Conservation (phyloP, 768 basidiomycete species). For the Auricularia cornea region DNA sequence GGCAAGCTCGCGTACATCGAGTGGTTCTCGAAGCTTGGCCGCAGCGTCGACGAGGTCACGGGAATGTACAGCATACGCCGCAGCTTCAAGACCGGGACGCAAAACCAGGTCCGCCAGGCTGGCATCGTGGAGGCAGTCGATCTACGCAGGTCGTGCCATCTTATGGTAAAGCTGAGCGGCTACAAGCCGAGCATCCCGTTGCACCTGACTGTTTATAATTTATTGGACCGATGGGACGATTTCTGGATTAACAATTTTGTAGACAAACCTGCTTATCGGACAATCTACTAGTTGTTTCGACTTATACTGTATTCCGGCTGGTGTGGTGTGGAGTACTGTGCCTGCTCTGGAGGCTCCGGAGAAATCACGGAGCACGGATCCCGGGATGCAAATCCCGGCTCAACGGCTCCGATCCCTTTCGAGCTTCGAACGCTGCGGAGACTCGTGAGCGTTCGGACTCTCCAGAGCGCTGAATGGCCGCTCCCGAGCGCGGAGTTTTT, state of each 20-base stretch:
- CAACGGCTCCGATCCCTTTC: not conserved
- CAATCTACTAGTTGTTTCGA: not conserved
- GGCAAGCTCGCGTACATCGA: conserved; percentile 23
- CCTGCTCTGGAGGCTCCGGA: not conserved
- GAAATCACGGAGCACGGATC: not conserved
- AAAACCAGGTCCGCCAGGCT: not conserved
- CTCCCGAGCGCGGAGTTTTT: not conserved
- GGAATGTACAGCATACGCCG: not conserved
- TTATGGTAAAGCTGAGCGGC: not conserved
- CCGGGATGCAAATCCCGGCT: not conserved
- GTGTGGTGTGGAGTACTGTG: not conserved
- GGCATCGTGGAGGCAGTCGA: not conserved
- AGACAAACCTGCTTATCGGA: not conserved
- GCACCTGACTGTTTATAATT: not conserved
- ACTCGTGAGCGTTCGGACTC: not conserved
- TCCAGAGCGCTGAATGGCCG: not conserved
- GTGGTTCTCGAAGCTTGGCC: conserved; percentile 17
- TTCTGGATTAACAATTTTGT: not conserved
- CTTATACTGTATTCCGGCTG: not conserved
- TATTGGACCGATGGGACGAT: not conserved
- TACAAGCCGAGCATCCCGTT: not conserved
- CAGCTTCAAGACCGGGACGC: conserved; percentile 6
- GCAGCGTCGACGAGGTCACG: not conserved
- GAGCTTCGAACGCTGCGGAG: not conserved
- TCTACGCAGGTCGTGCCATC: not conserved